Evolutionary conservation across 768 basidiomycete species (phyloP).

Genomic region (Omphalotus guepiniiformis): DNA sequence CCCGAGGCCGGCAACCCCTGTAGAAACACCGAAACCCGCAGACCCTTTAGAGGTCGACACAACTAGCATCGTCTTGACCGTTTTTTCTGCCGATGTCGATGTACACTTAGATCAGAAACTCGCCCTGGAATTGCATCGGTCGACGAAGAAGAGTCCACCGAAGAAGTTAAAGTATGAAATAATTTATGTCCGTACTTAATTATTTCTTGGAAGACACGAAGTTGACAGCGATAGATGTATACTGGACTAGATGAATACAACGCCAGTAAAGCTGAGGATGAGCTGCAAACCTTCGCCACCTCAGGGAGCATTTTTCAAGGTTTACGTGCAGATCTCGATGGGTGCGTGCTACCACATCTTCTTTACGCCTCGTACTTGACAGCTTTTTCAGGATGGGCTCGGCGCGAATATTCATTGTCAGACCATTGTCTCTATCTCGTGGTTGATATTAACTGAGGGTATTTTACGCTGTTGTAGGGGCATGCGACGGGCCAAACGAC

Average conservation of each 20-base stretch:
- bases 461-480: slow-evolving; percentile 59
- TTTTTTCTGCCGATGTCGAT: slow-evolving; percentile 63
- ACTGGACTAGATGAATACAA: slow-evolving; percentile 83
- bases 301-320: slow-evolving; percentile 81
- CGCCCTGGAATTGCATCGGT: slow-evolving; percentile 71
- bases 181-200: slow-evolving; percentile 63
- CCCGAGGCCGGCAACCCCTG: slow-evolving; percentile 27
- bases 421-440: slow-evolving; percentile 14
- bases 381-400: slow-evolving; percentile 48
- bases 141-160: slow-evolving; percentile 95
- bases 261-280: slow-evolving; percentile 64
- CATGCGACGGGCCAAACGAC: slow-evolving; percentile 93
- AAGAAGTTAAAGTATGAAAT: slow-evolving; percentile 69
- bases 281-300: slow-evolving; percentile 49
- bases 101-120: slow-evolving; percentile 65
- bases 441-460: slow-evolving; percentile 8
- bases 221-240: slow-evolving; percentile 4
- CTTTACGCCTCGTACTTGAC: slow-evolving; percentile 3
- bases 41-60: slow-evolving; percentile 40
- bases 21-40: slow-evolving; percentile 27
- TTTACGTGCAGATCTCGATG: slow-evolving; percentile 80
- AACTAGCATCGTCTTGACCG: slow-evolving; percentile 55
- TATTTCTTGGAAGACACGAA: neutral
- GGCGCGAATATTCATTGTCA: slow-evolving; percentile 81
- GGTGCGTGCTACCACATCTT: slow-evolving; percentile 36